Evolutionary conservation across 2,329 filamentous ascomycete species (phyloP), one percentile per base, ranked within the genome.

Genomic region (Arthrobotrys iridis): DNA sequence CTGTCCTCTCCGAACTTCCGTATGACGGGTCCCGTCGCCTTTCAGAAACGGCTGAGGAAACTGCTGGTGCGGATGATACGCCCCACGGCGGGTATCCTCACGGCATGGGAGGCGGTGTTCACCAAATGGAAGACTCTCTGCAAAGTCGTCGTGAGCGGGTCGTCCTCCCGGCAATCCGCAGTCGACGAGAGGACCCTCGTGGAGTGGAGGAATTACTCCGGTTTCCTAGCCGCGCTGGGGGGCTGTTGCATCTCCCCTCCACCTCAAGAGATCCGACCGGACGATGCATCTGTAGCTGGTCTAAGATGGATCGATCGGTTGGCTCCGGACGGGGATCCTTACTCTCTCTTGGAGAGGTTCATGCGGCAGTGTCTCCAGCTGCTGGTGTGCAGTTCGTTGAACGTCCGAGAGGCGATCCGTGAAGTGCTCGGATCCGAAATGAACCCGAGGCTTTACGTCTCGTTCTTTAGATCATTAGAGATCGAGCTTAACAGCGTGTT

Each of bases 161-260:
- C 58, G 20, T 59, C 52, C 18, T 26, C 50, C 13, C 35, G 63
- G 43, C 72, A 67, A 37, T 86, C 89, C 20, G 81, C 81, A 5
- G 81, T 88, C 15, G 85, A 88, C 35, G 88, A 90, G 77, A 85
- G 82, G 72, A 83, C 84, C 2, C 81, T 90, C 11, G 85, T 86
- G 0, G 88, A 90, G 79, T 91, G 89, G 89, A 85, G 89, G 37
- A 91, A 91, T 77, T 86, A 88, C 78, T 90, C 89, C 0, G 89
- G 89, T 0, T 90, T 91, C 77, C 83, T 91, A 8, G 88, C 88
- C 3, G 90, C 89, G 0, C 82, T 91, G 3, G 89, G 88, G 11
- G 89, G 89, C 1, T 86, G 88, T 63, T 91, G 89, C 80, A 87
- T 87, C 6, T 86, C 88, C 1, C 86, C 88, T 67, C 86, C 55